Evolutionary conservation across 2,329 filamentous ascomycete genomes (phyloP).

Genomic region (Neurospora sp.): DNA sequence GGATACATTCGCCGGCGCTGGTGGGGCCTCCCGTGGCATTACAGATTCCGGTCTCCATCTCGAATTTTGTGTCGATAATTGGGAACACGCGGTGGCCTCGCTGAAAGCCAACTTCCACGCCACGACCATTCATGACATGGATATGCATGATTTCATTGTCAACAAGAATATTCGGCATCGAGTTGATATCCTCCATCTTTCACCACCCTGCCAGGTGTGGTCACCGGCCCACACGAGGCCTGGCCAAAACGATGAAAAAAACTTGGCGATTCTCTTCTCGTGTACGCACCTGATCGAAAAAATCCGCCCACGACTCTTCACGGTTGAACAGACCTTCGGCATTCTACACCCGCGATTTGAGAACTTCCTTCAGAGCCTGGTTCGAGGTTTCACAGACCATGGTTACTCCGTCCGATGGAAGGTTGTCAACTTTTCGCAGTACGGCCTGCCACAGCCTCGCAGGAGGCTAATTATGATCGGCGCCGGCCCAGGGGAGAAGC

Average conservation of each 20-base stretch:
- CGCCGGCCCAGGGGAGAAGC: constrained; percentile 55
- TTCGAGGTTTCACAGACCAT: constrained; percentile 52
- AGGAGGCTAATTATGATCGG: constrained; percentile 48
- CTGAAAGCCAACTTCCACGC: constrained; percentile 49
- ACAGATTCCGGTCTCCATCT: constrained; percentile 45
- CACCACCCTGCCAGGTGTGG: constrained; percentile 68
- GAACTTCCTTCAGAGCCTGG: constrained; percentile 46
- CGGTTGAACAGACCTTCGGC: constrained; percentile 70
- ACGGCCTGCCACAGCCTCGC: constrained; percentile 39
- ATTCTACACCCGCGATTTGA: constrained; percentile 44
- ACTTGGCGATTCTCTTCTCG: constrained; percentile 49
- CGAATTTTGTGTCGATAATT: constrained; percentile 54
- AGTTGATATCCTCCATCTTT: constrained; percentile 64
- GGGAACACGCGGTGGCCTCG: constrained; percentile 43
- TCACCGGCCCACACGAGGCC: constrained; percentile 58
- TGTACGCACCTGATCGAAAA: constrained; percentile 46
- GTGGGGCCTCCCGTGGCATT: constrained; percentile 60
- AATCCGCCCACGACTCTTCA: constrained; percentile 57
- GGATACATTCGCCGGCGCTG: constrained; percentile 64
- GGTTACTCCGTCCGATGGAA: constrained; percentile 65
- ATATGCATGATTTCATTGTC: constrained; percentile 39
- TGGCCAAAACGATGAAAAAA: constrained; percentile 52
- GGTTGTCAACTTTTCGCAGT: constrained; percentile 41
- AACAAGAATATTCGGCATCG: constrained; percentile 20
- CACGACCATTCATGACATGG: constrained; percentile 35